Conservation (phyloP, 257 asterid genomes). For the Nicotiana knightiana region DNA sequence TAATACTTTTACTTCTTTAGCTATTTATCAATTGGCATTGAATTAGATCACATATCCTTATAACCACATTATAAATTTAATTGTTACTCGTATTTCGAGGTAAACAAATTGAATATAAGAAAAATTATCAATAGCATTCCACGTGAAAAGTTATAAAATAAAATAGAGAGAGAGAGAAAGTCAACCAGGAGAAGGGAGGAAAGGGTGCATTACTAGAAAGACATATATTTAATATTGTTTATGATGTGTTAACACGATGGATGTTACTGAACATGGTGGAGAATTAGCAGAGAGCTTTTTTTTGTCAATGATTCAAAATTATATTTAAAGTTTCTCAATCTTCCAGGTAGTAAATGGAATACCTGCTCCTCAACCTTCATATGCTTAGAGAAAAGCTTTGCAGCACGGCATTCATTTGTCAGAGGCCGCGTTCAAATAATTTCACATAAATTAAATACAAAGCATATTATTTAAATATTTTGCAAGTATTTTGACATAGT, state of each 20-base stretch:
- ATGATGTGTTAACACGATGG: background rate
- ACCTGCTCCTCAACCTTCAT: conserved; percentile 99
- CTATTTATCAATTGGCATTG: too few relatives aligned
- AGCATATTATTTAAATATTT: too few relatives aligned
- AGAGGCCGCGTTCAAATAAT: conserved; percentile 25
- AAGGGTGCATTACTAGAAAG: background rate
- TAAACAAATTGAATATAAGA: conserved; percentile 1
- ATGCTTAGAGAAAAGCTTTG: conserved; percentile 92
- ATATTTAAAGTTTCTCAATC: background rate
- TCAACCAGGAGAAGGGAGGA: background rate
- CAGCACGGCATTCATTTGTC: conserved; percentile 86
- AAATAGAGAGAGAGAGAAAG: background rate
- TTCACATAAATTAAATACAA: too few relatives aligned
- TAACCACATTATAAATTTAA: too few relatives aligned
- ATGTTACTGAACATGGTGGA: background rate
- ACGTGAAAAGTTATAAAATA: background rate
- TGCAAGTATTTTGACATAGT: too few relatives aligned
- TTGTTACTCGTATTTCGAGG: too few relatives aligned
- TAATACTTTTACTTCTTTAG: too few relatives aligned
- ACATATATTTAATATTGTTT: background rate
- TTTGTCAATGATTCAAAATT: background rate
- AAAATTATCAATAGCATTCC: conserved; percentile 3
- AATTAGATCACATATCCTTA: too few relatives aligned
- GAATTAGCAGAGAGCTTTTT: background rate
- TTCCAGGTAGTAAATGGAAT: background rate